Base-by-base conservation (phyloP, 2,329 filamentous ascomycete species). In the Paecilomyces dactylethromorphus region DNA sequence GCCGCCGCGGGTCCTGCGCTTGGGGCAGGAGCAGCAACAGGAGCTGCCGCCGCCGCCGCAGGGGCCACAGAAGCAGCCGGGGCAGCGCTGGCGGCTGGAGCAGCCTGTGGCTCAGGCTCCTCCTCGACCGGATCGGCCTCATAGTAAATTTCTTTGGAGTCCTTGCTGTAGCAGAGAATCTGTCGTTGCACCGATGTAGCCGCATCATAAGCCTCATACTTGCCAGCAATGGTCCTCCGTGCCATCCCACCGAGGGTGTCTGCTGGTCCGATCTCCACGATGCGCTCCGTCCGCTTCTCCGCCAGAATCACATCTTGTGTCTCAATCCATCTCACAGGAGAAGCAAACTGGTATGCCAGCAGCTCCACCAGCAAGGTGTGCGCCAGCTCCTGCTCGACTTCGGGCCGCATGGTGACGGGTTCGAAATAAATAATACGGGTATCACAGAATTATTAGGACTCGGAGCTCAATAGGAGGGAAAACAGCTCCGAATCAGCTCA, bases 281-380 rank as follows among this genome's bases (percentile, higher is more conserved):
- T 95, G 73, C 94, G 88, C 84, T 99, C 94, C 55, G 94, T 95
- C 56, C 87, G 89, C 81, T 96, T 94, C 78, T 97, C 92, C 65
- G 89, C 93, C 68, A 99, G 89, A 72, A 99, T 94, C 69, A 99
- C 94, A 93, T 99, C 94, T 80, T 99, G 94, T 58, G 94, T 99
- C 81, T 99, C 94, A 78, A 99, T 99, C 94, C 94, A 99, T 87
- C 94, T 88, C 69, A 99, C 94, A 55, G 94, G 94, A 57, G 93
- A 97, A 70, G 94, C 94, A 78, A 99, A 99, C 76, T 99, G 94
- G 79, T 97, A 99, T 82, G 94, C 94, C 68, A 99, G 87, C 65
- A 99, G 90, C 87, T 99, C 94, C 66, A 99, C 91, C 74, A 99
- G 90, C 79, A 99, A 86, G 67, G 93, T 97, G 79, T 99, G 93